Evolutionary conservation across 1,139 yeast species (phyloP), one percentile per base, ranked within the genome.

Genomic region (Lodderomyces orthopsilosis): DNA sequence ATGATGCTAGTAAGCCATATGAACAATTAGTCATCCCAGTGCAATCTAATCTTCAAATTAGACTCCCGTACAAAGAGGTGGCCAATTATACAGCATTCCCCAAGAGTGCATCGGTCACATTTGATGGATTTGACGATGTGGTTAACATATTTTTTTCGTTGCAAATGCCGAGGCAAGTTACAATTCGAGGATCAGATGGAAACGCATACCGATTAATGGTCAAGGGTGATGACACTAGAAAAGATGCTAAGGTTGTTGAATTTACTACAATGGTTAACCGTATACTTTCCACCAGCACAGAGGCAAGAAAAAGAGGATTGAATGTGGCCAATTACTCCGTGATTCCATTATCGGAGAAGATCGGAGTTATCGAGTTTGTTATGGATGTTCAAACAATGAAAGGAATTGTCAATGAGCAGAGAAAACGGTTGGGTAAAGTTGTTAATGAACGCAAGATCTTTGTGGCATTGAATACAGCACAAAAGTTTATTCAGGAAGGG

Each of bases 361-460:
- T 87, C 70, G 99, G 98, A 27, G 77, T 94, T 5, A 85, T 94
- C 50, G 98, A 94, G 59, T 91, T 95, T 82, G 98, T 94, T 6
- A 83, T 82, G 26, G 83, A 89, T 51, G 94, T 91, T 2, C 73
- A 80, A 13, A 91, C 98, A 0, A 71, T 91, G 73, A 77, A 95
- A 48, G 78, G 82, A 12, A 81, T 90, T 12, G 67, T 90, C 32
- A 47, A 54, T n/a, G 72, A 67, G 33, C 69, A 74, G 54, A 57
- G 74, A 52, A 57, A 66, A 59, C 70, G 58, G 59, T 67, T 57
- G 51, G 76, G 75, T 1, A 46, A 53, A 10, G 41, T 51, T 2
- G 50, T 62, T 2, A 61, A 62, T 44, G 77, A 73, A 42, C 52
- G 68, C 23, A 58, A 62, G 38, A 46, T 66, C 4, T 70, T 70